Percentiles rank a stretch among this genome's conserved stretches.
Conservation (phyloP, 345 rosid genomes). For the Carallia pectinifolia region DNA sequence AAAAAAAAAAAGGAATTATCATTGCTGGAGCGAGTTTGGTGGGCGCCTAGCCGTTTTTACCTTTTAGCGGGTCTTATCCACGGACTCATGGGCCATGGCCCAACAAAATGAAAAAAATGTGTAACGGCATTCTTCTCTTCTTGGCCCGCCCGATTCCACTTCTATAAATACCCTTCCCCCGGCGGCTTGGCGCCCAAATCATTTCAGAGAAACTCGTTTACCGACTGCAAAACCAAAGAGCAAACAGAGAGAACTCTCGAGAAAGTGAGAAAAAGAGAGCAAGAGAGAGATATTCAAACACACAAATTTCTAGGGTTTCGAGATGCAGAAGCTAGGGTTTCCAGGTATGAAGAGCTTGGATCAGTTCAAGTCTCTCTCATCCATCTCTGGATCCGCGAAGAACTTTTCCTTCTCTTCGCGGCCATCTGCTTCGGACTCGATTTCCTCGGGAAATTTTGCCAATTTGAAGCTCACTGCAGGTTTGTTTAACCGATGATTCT, state of each 20-base stretch:
- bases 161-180: conserved; percentile 2
- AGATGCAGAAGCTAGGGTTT: conserved; percentile 74
- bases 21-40: too few species aligned
- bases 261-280: not conserved
- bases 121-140: too few species aligned
- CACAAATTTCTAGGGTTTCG: conserved; percentile 9
- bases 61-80: too few species aligned
- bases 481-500: conserved; percentile 12
- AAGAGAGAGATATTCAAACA: not conserved
- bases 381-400: conserved; percentile 46
- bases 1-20: too few species aligned
- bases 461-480: conserved; percentile 90
- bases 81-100: too few species aligned
- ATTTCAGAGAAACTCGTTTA: not conserved
- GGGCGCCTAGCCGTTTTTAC: too few species aligned
- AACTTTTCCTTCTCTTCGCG: conserved; percentile 52
- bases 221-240: not conserved
- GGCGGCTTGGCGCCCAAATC: conserved; percentile 14
- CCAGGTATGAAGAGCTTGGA: conserved; percentile 71
- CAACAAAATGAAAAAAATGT: too few species aligned
- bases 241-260: not conserved
- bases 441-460: conserved; percentile 61
- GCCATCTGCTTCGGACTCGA: conserved; percentile 42
- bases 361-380: conserved; percentile 46
- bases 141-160: too few species aligned